These are phyloP conservation scores for Pseudocercospora fijiensis DNA, from an alignment of 2,329 filamentous ascomycete genomes.

Conservation along the genomic window DNA sequence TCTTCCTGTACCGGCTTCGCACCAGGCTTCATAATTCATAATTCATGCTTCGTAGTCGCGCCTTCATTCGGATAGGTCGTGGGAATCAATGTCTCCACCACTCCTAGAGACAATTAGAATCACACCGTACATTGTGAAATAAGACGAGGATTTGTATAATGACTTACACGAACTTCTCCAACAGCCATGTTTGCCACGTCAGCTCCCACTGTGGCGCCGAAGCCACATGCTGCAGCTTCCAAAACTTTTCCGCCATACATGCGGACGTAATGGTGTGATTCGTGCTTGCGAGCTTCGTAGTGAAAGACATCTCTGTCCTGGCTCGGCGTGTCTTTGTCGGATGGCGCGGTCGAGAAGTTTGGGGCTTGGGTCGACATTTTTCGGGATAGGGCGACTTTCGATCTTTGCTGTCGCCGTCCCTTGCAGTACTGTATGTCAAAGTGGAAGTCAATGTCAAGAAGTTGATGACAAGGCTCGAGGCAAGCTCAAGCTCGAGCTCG, in stretches of 20 bases:
- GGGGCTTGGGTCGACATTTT: conserved; percentile 29
- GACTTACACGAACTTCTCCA: conserved; percentile 33
- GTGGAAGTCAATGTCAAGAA: not conserved
- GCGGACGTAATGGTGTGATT: conserved; percentile 34
- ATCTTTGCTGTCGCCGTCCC: not conserved
- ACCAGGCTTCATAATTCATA: not conserved
- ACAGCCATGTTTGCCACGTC: conserved; percentile 35
- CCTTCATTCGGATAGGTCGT: not conserved
- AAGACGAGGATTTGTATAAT: too few relatives aligned
- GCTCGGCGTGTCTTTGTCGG: conserved; percentile 31
- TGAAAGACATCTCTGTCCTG: conserved; percentile 34
- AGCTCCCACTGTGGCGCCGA: conserved; percentile 33
- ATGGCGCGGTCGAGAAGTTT: conserved; percentile 26
- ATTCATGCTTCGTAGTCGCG: not conserved
- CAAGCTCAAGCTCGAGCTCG: not conserved
- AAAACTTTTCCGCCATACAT: conserved; percentile 35
- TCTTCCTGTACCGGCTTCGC: not conserved
- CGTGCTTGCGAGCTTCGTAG: conserved; percentile 31
- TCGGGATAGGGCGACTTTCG: not conserved
- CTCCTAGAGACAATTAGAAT: conserved; percentile 9
- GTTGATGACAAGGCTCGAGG: not conserved
- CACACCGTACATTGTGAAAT: too few relatives aligned
- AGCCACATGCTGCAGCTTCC: conserved; percentile 31
- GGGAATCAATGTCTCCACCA: conserved; percentile 18
- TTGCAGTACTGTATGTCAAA: not conserved